Evolutionary conservation across 2,329 filamentous ascomycete genomes (phyloP).

Genomic region (Stachybotrys echinatus): DNA sequence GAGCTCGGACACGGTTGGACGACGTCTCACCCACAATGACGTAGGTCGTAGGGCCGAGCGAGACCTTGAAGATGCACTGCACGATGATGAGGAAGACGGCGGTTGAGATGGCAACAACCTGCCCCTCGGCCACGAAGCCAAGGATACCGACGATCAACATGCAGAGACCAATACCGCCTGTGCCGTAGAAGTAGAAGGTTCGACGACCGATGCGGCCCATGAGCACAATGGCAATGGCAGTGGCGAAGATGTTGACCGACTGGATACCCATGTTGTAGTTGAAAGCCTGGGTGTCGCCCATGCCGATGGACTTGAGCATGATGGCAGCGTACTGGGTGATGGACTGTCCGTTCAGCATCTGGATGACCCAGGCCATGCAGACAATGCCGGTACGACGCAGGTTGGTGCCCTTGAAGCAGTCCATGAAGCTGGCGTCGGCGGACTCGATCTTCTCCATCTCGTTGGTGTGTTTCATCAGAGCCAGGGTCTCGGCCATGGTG

Average conservation of each 20-base stretch:
- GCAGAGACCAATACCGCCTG: conserved; percentile 29
- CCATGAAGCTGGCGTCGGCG: conserved; percentile 27
- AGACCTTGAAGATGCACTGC: conserved; percentile 36
- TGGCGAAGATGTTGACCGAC: conserved; percentile 36
- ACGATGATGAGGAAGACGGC: conserved; percentile 33
- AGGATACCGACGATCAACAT: conserved; percentile 36
- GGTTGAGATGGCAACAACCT: conserved; percentile 15
- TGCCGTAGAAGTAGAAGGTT: conserved; percentile 33
- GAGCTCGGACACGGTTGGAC: conserved; percentile 34
- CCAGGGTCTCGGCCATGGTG: conserved; percentile 30
- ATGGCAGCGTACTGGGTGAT: conserved; percentile 51
- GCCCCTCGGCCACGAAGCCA: conserved; percentile 23
- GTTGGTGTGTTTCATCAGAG: conserved; percentile 37
- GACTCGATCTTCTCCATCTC: conserved; percentile 27
- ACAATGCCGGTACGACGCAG: conserved; percentile 30
- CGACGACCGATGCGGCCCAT: conserved; percentile 33
- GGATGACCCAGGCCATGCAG: conserved; percentile 20
- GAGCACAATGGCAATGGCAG: conserved; percentile 30
- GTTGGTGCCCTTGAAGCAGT: conserved; percentile 35
- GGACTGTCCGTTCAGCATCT: conserved; percentile 32
- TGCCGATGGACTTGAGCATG: conserved; percentile 43
- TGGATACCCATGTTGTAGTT: conserved; percentile 43
- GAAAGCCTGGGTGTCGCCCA: conserved; percentile 36
- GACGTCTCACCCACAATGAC: conserved; percentile 39
- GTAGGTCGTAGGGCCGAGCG: conserved; percentile 38